Percentiles rank a stretch among this genome's conserved stretches.
Conservation (phyloP, 1,139 yeast species). For the Nadsonia commutata region DNA sequence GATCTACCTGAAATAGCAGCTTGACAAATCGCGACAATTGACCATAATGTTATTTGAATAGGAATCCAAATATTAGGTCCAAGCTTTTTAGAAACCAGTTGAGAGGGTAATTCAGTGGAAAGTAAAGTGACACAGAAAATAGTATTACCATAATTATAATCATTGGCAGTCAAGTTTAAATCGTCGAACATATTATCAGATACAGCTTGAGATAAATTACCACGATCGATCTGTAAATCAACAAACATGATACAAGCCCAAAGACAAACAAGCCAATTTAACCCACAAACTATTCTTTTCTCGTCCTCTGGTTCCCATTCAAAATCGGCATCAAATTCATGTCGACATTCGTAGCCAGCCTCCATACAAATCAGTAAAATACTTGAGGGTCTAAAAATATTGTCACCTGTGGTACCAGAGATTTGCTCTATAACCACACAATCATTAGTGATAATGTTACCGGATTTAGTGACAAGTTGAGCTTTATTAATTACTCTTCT, state of each 20-base stretch:
- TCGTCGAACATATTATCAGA: constrained; percentile 35
- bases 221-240: constrained; percentile 38
- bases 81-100: constrained; percentile 33
- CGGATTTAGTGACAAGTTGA: not conserved
- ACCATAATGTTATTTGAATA: constrained; percentile 35
- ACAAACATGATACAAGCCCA: constrained; percentile 36
- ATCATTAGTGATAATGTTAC: not conserved
- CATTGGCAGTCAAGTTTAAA: constrained; percentile 31
- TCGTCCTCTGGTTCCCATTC: constrained; percentile 37
- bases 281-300: constrained; percentile 25
- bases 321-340: constrained; percentile 32
- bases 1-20: constrained; percentile 25
- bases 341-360: constrained; percentile 31
- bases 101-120: constrained; percentile 39
- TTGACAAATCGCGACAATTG: constrained; percentile 34
- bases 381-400: constrained; percentile 25
- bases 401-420: not conserved
- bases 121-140: constrained; percentile 31
- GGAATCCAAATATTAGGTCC: constrained; percentile 47
- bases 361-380: constrained; percentile 31
- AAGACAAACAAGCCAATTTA: constrained; percentile 31
- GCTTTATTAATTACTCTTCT: not conserved
- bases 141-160: constrained; percentile 35
- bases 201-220: constrained; percentile 35
- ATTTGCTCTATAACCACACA: not conserved